Percentiles rank a stretch among this genome's conserved stretches.
phyloP scores from a whole-genome alignment of 768 basidiomycete genomes.

The Hortiboletus flavorubellus region DNA sequence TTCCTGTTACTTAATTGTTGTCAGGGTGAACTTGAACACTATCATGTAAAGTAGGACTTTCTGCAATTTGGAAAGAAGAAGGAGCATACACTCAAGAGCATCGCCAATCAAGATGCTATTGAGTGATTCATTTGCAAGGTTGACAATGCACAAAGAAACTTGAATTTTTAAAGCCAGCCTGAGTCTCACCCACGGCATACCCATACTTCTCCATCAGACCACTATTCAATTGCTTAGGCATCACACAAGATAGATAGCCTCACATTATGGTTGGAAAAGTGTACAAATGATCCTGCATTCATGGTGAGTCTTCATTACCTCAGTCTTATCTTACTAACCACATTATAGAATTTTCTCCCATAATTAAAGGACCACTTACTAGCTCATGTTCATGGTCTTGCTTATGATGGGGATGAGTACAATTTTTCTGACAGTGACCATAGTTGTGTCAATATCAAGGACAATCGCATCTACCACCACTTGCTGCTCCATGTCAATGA shows the following conservation, averaged over 20 bases:
- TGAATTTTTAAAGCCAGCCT: no score
- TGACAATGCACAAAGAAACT: not conserved
- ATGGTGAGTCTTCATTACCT: not conserved
- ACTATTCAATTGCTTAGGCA: conserved; percentile 22
- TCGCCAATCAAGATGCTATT: conserved; percentile 24
- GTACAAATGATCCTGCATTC: conserved; percentile 26
- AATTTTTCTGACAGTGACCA: conserved; percentile 22
- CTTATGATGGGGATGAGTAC: conserved; percentile 29
- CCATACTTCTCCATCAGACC: conserved; percentile 2
- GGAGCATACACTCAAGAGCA: conserved; percentile 19
- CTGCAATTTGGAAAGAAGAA: conserved; percentile 33
- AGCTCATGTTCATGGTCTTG: not conserved
- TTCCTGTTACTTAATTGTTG: not conserved
- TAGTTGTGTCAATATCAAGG: conserved; percentile 16
- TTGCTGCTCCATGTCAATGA: conserved; percentile 25
- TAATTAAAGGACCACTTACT: conserved; percentile 22
- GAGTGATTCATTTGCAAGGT: conserved; percentile 17
- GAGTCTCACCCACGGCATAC: not conserved
- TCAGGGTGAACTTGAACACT: conserved; percentile 40
- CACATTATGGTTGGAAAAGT: conserved; percentile 4
- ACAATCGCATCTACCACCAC: conserved; percentile 21
- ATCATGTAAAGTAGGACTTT: conserved; percentile 35
- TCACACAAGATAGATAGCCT: conserved; percentile 6
- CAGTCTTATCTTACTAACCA: not conserved
- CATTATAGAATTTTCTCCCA: conserved; percentile 19